Evolutionary conservation across 192 early-diverging fungal species (phyloP), one percentile per base, ranked within the genome.

Genomic region (Jimgerdemannia lactiflua): DNA sequence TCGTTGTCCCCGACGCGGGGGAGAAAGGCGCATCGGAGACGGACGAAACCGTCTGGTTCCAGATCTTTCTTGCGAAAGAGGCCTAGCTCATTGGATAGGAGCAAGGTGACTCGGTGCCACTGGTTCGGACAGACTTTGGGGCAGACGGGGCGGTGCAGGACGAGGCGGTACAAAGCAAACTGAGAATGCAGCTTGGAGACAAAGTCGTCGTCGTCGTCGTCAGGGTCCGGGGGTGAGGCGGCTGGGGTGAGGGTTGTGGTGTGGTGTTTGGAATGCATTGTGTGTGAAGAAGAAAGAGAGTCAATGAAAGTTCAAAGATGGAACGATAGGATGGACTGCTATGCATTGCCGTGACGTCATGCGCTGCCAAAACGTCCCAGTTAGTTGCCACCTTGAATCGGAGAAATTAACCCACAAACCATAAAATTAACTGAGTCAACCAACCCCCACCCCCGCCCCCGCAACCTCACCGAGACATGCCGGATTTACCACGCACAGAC

Each of bases 81-180:
- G 11, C 77, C 77, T 29, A 78, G n/a, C 42, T 82, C 81, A 42
- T 82, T 82, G n/a, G 78, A 75, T 39, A 82, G 67, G 49, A 75
- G 54, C 0, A 82, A 18, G 59, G 78, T 77, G 3, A 78, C 64
- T 39, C 81, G 77, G 63, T 78, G 76, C 81, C 81, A 82, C 3
- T 75, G 71, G 9, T 65, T 42, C 6, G 41, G 67, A 14, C 44
- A 20, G 3, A 80, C 69, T 2, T 67, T 59, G n/a, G 70, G 43
- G 3, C 67, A 64, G 7, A 80, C 43, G 7, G 79, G 74, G 10
- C 67, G 73, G 3, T 71, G 70, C 71, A 80, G 42, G 43, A 76
- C 73, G 3, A 80, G 3, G 14, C 79, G 79, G 20, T 80, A 80
- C 29, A 80, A 20, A 19, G 74, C 65, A 70, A 80, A 80, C 54